Evolutionary conservation across 2,329 filamentous ascomycete genomes (phyloP).

Genomic region (Neocucurbitaria cava): DNA sequence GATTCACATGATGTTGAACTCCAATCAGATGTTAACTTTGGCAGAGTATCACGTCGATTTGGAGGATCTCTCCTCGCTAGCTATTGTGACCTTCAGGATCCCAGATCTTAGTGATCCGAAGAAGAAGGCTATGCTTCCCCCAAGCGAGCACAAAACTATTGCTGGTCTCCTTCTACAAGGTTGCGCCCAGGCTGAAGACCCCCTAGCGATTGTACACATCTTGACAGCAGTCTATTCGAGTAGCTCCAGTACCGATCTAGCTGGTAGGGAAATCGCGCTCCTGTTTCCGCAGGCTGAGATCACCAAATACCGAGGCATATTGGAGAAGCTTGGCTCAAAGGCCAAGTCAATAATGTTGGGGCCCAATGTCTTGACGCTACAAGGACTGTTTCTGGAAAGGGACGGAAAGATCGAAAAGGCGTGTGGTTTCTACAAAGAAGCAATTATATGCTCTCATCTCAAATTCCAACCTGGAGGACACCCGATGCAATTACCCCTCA

Average conservation of each 20-base stretch:
- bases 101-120: slow-evolving; percentile 30
- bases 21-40: slow-evolving; percentile 9
- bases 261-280: slow-evolving; percentile 20
- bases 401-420: slow-evolving; percentile 32
- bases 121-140: slow-evolving; percentile 28
- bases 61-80: slow-evolving; percentile 34
- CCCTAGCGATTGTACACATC: slow-evolving; percentile 37
- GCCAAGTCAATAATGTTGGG: slow-evolving; percentile 19
- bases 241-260: slow-evolving; percentile 8
- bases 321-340: slow-evolving; percentile 28
- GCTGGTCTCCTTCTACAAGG: slow-evolving; percentile 32
- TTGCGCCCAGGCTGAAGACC: slow-evolving; percentile 37
- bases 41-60: slow-evolving; percentile 33
- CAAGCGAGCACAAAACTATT: slow-evolving; percentile 30
- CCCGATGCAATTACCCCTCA: slow-evolving; percentile 33
- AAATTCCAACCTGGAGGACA: slow-evolving; percentile 21
- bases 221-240: slow-evolving; percentile 33
- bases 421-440: slow-evolving; percentile 29
- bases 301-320: slow-evolving; percentile 19
- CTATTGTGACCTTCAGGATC: slow-evolving; percentile 31
- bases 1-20: background rate
- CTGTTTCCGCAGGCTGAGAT: slow-evolving; percentile 28
- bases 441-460: slow-evolving; percentile 21
- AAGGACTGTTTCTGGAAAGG: slow-evolving; percentile 38
- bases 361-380: slow-evolving; percentile 36